Base-by-base conservation (phyloP, 1,284 basidiomycete species). In the Athelia psychrophila region DNA sequence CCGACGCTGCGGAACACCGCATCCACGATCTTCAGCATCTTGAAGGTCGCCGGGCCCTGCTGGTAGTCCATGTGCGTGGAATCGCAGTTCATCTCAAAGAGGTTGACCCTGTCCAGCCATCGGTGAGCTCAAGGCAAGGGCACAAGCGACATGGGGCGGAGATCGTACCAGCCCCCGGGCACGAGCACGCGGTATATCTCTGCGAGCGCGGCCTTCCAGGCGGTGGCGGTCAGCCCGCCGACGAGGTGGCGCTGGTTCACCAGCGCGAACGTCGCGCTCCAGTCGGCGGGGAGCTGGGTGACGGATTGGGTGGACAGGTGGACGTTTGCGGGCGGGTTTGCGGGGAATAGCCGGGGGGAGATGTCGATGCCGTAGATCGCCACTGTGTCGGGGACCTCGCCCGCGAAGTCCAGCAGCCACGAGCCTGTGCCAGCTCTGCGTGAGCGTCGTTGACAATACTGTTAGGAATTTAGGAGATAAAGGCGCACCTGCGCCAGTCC, bases 221-320 rank as follows among this genome's bases (percentile, higher is more conserved):
- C 51, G 1, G 35, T 50, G 6, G n/a, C 15, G 32, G 48, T 49
- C 47, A 51, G 63, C 35, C 60, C 64, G 13, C 58, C 55, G 2
- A 62, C 50, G 24, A 68, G 58, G 40, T 66, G 60, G 4, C 65
- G 59, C 48, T 67, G 65, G 54, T 67, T 58, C 25, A 65, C 56
- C 19, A 68, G 56, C 19, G 53, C 52, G 54, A 66, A 67, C 4
- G 38, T 54, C 57, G 56, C 48, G 13, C 40, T 49, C 65, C 63
- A 66, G 1, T 58, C 59, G 1, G 27, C 15, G 9, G 65, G 65
- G 2, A 67, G 56, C 9, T 52, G 25, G 1, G 56, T 57, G 32
- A 60, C 54, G 5, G 59, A 60, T 2, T 51, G 56, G 27, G 54
- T 42, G 24, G 49, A n/a, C 48, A 67, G 61, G 16, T 58, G 22